Conservation (phyloP, 2,329 filamentous ascomycete genomes). For the Daldinia eschscholtzii region DNA sequence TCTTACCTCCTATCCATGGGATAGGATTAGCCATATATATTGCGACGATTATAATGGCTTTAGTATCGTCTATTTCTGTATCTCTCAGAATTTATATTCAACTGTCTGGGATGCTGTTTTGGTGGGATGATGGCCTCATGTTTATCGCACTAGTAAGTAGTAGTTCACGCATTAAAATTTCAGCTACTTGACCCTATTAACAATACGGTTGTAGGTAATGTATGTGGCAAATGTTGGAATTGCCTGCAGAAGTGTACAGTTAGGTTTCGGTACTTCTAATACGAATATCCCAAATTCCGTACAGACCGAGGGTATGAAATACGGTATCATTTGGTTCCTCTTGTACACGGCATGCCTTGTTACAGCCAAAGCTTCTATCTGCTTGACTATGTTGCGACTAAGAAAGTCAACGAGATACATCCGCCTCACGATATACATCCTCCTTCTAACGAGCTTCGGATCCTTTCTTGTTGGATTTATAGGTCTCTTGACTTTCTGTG, state of each 20-base stretch:
- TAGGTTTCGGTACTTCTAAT: conserved; percentile 3
- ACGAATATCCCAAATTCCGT: background rate
- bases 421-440: conserved; percentile 21
- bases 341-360: conserved; percentile 17
- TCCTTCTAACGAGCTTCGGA: conserved; percentile 10
- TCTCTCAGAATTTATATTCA: conserved; percentile 28
- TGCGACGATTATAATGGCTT: conserved; percentile 13
- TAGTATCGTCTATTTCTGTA: conserved; percentile 19
- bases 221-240: conserved; percentile 12
- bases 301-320: conserved; percentile 14
- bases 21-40: conserved; percentile 12
- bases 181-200: background rate
- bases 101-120: conserved; percentile 20
- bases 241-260: conserved; percentile 9
- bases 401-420: conserved; percentile 19
- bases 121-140: conserved; percentile 41
- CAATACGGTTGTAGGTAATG: conserved; percentile 13
- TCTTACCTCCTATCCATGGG: conserved; percentile 8
- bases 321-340: conserved; percentile 22
- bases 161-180: too few relatives aligned
- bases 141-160: conserved; percentile 28
- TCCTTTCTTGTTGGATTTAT: conserved; percentile 22
- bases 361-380: conserved; percentile 30
- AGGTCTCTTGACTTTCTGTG: conserved; percentile 15
- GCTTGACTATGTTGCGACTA: conserved; percentile 32